Evolutionary conservation across 2,329 filamentous ascomycete species (phyloP).

Genomic region (Aspergillus quadrilineatus): DNA sequence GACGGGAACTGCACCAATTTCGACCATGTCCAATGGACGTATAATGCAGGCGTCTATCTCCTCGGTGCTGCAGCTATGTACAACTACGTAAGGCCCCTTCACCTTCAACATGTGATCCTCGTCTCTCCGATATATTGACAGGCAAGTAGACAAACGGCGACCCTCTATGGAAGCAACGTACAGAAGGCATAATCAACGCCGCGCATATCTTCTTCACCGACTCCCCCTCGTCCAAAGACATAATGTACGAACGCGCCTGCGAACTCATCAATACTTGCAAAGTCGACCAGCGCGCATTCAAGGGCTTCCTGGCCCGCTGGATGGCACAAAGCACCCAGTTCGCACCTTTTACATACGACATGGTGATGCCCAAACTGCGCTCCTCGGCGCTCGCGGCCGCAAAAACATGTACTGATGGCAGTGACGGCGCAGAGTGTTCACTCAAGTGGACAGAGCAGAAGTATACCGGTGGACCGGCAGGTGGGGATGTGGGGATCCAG

Average conservation of each 20-base stretch:
- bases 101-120: too few species aligned
- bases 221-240: slow-evolving; percentile 25
- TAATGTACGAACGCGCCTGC: slow-evolving; percentile 62
- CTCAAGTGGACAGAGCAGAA: slow-evolving; percentile 40
- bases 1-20: slow-evolving; percentile 51
- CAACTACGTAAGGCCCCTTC: slow-evolving; percentile 45
- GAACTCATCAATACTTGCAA: slow-evolving; percentile 57
- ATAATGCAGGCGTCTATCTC: slow-evolving; percentile 57
- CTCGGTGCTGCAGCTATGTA: slow-evolving; percentile 58
- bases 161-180: slow-evolving; percentile 53
- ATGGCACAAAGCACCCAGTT: slow-evolving; percentile 57
- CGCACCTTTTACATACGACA: slow-evolving; percentile 55
- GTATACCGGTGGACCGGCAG: slow-evolving; percentile 31
- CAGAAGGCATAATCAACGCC: slow-evolving; percentile 55
- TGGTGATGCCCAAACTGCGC: slow-evolving; percentile 54
- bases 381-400: slow-evolving; percentile 57
- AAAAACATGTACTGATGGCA: slow-evolving; percentile 52
- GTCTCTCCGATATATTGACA: neutral
- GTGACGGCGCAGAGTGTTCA: slow-evolving; percentile 40
- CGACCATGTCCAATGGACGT: slow-evolving; percentile 57
- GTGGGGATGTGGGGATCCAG: slow-evolving; percentile 40
- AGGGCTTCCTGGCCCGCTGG: slow-evolving; percentile 64
- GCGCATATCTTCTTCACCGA: slow-evolving; percentile 51
- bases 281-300: slow-evolving; percentile 65
- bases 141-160: slow-evolving; percentile 35